Evolutionary conservation across 2,329 filamentous ascomycete genomes (phyloP), one percentile per base, ranked within the genome.

Genomic region (Trichophyton benhamiae): DNA sequence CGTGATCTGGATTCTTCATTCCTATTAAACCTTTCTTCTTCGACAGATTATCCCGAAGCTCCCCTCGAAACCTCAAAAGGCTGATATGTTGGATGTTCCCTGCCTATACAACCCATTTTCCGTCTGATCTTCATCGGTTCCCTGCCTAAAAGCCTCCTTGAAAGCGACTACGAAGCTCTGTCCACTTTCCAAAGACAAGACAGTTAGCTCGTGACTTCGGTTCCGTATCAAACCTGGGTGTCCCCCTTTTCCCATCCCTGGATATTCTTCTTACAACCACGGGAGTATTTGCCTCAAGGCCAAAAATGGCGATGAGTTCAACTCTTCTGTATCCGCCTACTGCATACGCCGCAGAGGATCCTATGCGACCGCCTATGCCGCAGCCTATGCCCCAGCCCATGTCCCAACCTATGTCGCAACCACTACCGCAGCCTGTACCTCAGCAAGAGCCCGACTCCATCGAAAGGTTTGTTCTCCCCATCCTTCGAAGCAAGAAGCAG

Each of bases 391-490:
- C 20, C 11, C 46, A 30, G 22, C 15, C 46, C 8, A 22, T 52
- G 13, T 25, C 46, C 22, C 46, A 49, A 25, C 11, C 46, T 11
- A 22, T 49, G 27, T 30, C 27, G 44, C 44, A 48, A 25, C 17
- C 44, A 9, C n/a, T 48, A 20, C 15, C 7, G 9, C 44, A 48
- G n/a, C 5, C 63, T 58, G 72, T 72, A 3, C 15, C 15, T 71
- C 72, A 72, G 67, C 72, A 73, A 66, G 74, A 72, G 74, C 76
- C 68, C 3, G 64, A 67, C 6, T 44, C 41, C 4, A 71, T 74
- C 59, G 57, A 61, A 63, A 55, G 22, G 46, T 52, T 36, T 38
- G 61, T 22, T 42, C 41, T 25, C 38, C 33, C 42, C 44, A 27
- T 55, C 48, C 13, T 36, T 6, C 27, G 5, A 17, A 55, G 61